phyloP scores from a whole-genome alignment of 352 stramenopile genomes.

The Globisporangium nunn region DNA sequence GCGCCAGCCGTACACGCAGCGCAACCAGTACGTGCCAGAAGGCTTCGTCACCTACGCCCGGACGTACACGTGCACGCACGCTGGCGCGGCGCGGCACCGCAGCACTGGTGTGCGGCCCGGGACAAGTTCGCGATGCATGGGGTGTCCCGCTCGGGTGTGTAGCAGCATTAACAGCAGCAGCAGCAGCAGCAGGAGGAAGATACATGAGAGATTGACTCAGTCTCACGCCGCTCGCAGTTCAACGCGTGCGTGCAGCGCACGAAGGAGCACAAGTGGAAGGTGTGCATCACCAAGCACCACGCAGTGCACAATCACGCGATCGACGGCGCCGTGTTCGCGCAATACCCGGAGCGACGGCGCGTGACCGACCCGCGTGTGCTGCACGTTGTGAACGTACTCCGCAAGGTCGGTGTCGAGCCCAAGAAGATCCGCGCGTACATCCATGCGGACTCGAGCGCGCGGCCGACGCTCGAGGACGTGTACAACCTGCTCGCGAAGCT shows the following conservation, averaged over 20 bases:
- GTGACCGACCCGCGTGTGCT: slow-evolving; percentile 1
- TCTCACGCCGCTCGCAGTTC: background rate
- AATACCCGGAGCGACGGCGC: background rate
- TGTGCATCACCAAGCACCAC: background rate
- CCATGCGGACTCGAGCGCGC: background rate
- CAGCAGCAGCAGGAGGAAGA: too few relatives aligned
- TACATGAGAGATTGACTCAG: too few relatives aligned
- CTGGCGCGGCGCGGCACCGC: background rate
- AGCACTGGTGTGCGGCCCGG: background rate
- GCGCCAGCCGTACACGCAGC: background rate
- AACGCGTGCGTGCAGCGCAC: slow-evolving; percentile 1
- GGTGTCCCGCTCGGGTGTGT: background rate
- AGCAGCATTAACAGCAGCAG: background rate
- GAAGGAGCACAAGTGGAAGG: background rate
- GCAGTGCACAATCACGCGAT: slow-evolving; percentile 1
- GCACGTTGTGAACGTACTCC: background rate
- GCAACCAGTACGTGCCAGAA: background rate
- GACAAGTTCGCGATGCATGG: background rate
- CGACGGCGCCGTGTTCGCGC: background rate
- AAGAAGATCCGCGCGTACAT: slow-evolving; percentile 1
- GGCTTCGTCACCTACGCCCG: background rate
- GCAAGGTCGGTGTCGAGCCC: background rate
- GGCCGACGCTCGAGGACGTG: slow-evolving; percentile 2
- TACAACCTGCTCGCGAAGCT: background rate
- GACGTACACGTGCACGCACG: slow-evolving; percentile 3